Evolutionary conservation across 2,329 filamentous ascomycete genomes (phyloP), one percentile per base, ranked within the genome.

Genomic region (Penicillium sp.): DNA sequence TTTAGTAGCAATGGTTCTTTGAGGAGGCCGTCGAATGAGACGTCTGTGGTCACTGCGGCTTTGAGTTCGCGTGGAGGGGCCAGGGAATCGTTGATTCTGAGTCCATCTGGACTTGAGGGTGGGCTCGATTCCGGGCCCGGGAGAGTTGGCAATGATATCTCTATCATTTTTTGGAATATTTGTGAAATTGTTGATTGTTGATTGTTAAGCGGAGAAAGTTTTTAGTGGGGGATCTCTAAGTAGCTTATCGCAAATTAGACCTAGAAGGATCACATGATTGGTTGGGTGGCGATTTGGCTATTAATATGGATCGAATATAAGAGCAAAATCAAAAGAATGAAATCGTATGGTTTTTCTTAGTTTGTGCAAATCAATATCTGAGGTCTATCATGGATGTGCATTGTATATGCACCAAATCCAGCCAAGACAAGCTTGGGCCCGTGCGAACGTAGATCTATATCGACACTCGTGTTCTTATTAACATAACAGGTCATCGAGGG

Each of bases 11-110:
- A 82, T 44, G 89, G 87, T 48, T 83, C 78, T 21, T 81, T 75
- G 35, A 97, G 81, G 52, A 94, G 82, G 39, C 90, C 89, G 61
- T 89, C 88, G 70, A 97, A 94, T 36, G 82, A 79, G 19, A 86
- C 71, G 25, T 69, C 70, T 4, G 79, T 82, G n/a, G 81, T 81
- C 2, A 77, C 77, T 17, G 84, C 80, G 35, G 77, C 53, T 65
- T 85, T 85, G 64, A 79, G 77, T 44, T 77, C 74, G 23, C 81
- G 82, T 13, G 79, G 78, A 2, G 82, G 79, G 25, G 88, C 80
- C 21, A 87, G 75, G 21, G 84, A 83, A 66, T 83, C 79, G 62
- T 80, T 81, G 55, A 87, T 73, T 25, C 69, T 61, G 49, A 79
- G 70, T n/a, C 67, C 68, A 64, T 72, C 71, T 19, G 69, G 43